phyloP scores from a whole-genome alignment of 2,329 filamentous ascomycete species.

The Xylaria sp. region DNA sequence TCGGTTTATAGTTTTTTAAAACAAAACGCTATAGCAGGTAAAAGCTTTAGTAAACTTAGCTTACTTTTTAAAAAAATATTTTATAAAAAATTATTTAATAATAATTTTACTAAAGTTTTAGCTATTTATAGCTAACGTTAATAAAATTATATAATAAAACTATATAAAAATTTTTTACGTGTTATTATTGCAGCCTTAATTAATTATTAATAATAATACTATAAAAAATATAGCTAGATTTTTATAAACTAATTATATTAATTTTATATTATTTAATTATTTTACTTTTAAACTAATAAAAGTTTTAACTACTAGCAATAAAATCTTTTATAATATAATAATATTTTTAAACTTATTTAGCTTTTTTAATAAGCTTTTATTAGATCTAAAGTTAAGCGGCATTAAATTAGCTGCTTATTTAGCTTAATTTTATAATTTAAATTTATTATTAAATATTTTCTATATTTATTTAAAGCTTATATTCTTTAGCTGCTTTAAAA shows the following conservation, averaged over 20 bases:
- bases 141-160: no score
- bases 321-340: neutral
- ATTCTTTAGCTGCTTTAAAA: neutral
- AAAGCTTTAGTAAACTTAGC: no score
- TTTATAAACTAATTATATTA: neutral
- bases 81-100: no score
- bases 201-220: neutral
- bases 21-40: no score
- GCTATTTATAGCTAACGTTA: no score
- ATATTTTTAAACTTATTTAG: neutral
- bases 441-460: neutral
- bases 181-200: no score
- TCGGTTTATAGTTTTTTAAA: no score
- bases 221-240: neutral
- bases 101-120: no score
- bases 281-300: neutral
- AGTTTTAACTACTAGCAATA: neutral
- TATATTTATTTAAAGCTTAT: conserved; percentile 12
- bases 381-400: neutral
- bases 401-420: neutral
- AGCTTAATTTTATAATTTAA: neutral
- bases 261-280: neutral
- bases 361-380: neutral
- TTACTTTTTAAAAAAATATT: no score
- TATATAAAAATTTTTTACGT: neutral